Base-by-base conservation (phyloP, 2,329 filamentous ascomycete genomes). In the Pseudopithomyces maydicus region DNA sequence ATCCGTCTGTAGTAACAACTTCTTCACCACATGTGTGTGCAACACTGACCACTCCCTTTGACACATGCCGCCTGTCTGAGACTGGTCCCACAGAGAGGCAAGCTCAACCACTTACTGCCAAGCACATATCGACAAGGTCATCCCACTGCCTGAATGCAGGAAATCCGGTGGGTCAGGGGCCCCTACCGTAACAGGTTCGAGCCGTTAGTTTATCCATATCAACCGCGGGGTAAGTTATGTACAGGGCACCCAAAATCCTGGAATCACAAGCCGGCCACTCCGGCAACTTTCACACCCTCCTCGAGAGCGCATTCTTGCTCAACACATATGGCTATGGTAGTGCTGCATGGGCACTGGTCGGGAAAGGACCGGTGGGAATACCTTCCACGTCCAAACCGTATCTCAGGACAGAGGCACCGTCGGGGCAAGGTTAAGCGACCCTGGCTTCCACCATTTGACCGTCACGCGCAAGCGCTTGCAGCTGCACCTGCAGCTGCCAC, bases 171-270 rank as follows among this genome's bases (percentile, higher is more conserved):
- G 57, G 47, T 41, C 48, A 33, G 38, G 51, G 53, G 44, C 44
- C 32, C 23, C 33, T 20, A 39, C 39, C 6, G 7, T 10, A 43
- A 33, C 48, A 43, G 26, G 48, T 23, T 17, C 39, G 10, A 33
- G 38, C 33, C 36, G 23, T 19, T 44, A 61, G 38, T 64, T 66
- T 74, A 74, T 66, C 71, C 71, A 72, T 68, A 70, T 72, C 65
- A 72, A 58, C 68, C 67, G 68, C 57, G 66, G 65, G 62, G 55
- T 62, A 59, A 57, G 59, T 58, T 63, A n/a, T n/a, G n/a, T n/a
- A 56, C 38, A 55, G 41, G 32, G 12, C 14, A 29, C 20, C 41
- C 42, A 46, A 20, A 38, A 45, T 39, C 20, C 22, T 38, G 41
- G 51, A 38, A 14, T 46, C n/a, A 41, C 35, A 50, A 50, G 47